Conservation (phyloP, 805 yeast species). For the Ogataea pilisensis region DNA sequence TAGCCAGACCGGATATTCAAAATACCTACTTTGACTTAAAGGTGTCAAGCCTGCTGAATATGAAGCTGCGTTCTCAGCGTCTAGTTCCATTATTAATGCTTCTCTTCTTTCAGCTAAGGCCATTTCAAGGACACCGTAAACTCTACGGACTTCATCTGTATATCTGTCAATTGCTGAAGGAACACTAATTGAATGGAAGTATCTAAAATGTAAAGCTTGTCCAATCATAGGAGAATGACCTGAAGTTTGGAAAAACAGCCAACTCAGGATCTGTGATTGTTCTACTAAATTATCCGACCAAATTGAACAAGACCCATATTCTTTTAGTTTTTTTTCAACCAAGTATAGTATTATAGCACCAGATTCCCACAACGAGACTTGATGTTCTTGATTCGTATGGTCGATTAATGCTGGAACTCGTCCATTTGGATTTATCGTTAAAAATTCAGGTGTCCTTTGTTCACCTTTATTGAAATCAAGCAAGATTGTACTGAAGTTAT, state of each 20-base stretch:
- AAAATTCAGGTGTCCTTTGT: slow-evolving; percentile 90
- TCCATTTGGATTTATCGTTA: slow-evolving; percentile 92
- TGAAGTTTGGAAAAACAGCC: slow-evolving; percentile 93
- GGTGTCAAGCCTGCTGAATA: slow-evolving; percentile 89
- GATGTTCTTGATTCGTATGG: slow-evolving; percentile 60
- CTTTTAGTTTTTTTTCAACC: slow-evolving; percentile 62
- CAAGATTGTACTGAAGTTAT: slow-evolving; percentile 75
- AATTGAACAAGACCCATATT: slow-evolving; percentile 63
- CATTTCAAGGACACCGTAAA: slow-evolving; percentile 92
- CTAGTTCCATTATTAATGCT: slow-evolving; percentile 83
- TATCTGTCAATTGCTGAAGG: slow-evolving; percentile 89
- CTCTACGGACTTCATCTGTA: slow-evolving; percentile 87
- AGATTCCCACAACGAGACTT: slow-evolving; percentile 88
- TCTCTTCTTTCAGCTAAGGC: slow-evolving; percentile 91
- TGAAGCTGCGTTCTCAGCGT: slow-evolving; percentile 80
- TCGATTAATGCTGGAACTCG: slow-evolving; percentile 93
- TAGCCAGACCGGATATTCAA: slow-evolving; percentile 92
- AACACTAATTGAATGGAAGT: slow-evolving; percentile 81
- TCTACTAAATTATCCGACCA: slow-evolving; percentile 78
- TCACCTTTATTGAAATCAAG: slow-evolving; percentile 86
- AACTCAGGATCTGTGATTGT: slow-evolving; percentile 78
- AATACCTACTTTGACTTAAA: slow-evolving; percentile 74
- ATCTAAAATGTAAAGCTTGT: slow-evolving; percentile 90
- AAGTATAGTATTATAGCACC: slow-evolving; percentile 87
- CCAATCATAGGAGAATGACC: slow-evolving; percentile 99